Base-by-base conservation (phyloP, 1,284 basidiomycete species). In the Trametes polyzona region DNA sequence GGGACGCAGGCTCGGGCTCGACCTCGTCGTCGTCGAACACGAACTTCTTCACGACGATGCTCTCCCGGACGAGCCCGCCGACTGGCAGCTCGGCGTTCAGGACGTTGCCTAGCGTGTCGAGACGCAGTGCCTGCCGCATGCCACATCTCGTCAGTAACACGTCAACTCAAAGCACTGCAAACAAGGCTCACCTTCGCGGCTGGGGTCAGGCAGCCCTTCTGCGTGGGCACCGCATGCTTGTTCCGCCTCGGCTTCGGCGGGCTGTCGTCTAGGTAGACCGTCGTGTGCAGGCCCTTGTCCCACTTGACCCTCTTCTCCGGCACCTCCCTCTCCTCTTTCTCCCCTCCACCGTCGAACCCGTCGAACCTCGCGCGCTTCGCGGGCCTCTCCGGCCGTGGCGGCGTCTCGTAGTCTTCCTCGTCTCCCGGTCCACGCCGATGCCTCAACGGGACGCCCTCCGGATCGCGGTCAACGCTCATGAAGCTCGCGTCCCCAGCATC, bases 31-130 rank as follows among this genome's bases (percentile, higher is more conserved):
- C 71, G 60, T 94, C 92, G 63, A 94, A 95, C 32, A 94, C 84
- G 68, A 88, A 90, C 64, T 86, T 92, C 74, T 90, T 88, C 32
- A 95, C 87, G 40, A 84, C 74, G 32, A 95, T 76, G 58, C 84
- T 84, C 68, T 91, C 86, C 26, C 80, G 77, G 41, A 83, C 80
- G 26, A 94, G 76, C 33, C 86, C 80, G 47, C 78, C 73, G n/a
- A 87, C 72, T 0, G 89, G 87, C 27, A 77, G 73, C 41, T 83
- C 79, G n/a, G 79, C 78, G 59, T 87, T 78, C 16, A 83, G 70
- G 19, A 89, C 74, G 69, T 95, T 95, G 33, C 93, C 93, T 55
- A 91, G 76, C 7, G 79, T 79, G 71, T 95, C 93, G 39, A 95
- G 75, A 58, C 75, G 78, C 64, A 86, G 65, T 37, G 77, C 77